These are phyloP conservation scores for Colletotrichum sp. DNA, from an alignment of 2,329 filamentous ascomycete species.

Conservation along the genomic window DNA sequence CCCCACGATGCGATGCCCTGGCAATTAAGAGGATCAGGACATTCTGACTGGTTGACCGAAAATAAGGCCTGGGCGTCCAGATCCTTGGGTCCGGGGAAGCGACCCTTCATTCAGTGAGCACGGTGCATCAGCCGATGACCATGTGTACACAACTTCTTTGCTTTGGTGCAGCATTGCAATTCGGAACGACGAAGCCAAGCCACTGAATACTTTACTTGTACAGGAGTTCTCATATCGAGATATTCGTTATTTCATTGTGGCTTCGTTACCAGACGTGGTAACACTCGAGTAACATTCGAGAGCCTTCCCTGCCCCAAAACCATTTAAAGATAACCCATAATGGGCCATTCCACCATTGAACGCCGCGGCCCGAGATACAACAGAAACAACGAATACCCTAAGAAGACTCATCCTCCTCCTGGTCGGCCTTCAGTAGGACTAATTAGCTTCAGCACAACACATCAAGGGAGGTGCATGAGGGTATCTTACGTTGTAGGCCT, in stretches of 20 bases:
- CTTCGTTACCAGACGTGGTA: not conserved
- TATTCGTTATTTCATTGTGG: not conserved
- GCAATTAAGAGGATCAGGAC: not conserved
- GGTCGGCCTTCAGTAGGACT: constrained; percentile 53
- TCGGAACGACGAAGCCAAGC: not conserved
- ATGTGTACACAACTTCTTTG: not conserved
- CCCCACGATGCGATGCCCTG: not conserved
- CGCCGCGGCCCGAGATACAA: constrained; percentile 6
- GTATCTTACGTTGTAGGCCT: constrained; percentile 80
- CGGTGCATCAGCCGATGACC: not conserved
- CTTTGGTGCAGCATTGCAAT: not conserved
- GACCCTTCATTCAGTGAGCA: not conserved
- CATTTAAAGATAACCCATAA: not conserved
- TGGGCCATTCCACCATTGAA: not conserved
- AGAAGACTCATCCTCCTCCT: constrained; percentile 59
- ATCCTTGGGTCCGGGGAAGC: not conserved
- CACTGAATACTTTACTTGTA: not conserved
- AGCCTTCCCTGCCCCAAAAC: not conserved
- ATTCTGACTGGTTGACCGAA: not conserved
- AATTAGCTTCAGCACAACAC: constrained; percentile 29
- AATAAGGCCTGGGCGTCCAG: not conserved
- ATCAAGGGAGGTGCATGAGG: not conserved
- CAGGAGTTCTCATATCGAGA: not conserved
- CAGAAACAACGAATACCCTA: constrained; percentile 27
- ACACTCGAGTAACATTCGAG: not conserved